Evolutionary conservation across 2,329 filamentous ascomycete genomes (phyloP).

Genomic region (Pestalotiopsis sp.): DNA sequence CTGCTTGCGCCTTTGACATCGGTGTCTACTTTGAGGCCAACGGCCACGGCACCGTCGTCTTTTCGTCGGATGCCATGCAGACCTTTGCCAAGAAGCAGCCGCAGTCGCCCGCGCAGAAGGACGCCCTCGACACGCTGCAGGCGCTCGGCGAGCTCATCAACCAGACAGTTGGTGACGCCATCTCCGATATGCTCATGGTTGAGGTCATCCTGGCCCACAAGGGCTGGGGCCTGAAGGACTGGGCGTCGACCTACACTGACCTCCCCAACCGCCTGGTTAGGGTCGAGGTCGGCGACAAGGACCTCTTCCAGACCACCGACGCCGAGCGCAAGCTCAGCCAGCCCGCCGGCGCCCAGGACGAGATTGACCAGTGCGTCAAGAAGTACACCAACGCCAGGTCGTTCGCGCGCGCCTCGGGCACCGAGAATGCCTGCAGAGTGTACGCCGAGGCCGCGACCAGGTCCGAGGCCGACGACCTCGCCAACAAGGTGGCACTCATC

Average conservation of each 20-base stretch:
- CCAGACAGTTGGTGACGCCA: slow-evolving; percentile 94
- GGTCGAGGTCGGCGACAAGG: slow-evolving; percentile 86
- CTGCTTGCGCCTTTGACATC: slow-evolving; percentile 91
- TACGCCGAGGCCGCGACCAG: slow-evolving; percentile 93
- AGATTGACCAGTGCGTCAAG: slow-evolving; percentile 84
- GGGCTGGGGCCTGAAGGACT: slow-evolving; percentile 85
- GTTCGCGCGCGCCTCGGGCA: slow-evolving; percentile 91
- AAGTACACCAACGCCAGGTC: slow-evolving; percentile 89
- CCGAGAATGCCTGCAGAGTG: slow-evolving; percentile 70
- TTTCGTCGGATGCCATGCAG: slow-evolving; percentile 81
- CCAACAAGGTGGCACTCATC: slow-evolving; percentile 77
- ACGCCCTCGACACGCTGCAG: slow-evolving; percentile 80
- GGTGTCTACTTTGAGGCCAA: slow-evolving; percentile 99
- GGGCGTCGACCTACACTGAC: slow-evolving; percentile 90
- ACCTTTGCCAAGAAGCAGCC: slow-evolving; percentile 79
- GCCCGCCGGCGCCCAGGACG: slow-evolving; percentile 76
- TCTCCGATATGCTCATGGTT: slow-evolving; percentile 94
- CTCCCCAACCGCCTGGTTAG: slow-evolving; percentile 94
- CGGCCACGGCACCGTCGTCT: slow-evolving; percentile 94
- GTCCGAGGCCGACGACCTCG: slow-evolving; percentile 88
- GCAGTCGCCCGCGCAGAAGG: slow-evolving; percentile 88
- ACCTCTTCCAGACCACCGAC: slow-evolving; percentile 87
- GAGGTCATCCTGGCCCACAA: slow-evolving; percentile 97
- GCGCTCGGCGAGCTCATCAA: slow-evolving; percentile 92
- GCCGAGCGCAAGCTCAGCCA: slow-evolving; percentile 86